Conservation (phyloP, 129 eudicot species). For the Flaveria bidentis region DNA sequence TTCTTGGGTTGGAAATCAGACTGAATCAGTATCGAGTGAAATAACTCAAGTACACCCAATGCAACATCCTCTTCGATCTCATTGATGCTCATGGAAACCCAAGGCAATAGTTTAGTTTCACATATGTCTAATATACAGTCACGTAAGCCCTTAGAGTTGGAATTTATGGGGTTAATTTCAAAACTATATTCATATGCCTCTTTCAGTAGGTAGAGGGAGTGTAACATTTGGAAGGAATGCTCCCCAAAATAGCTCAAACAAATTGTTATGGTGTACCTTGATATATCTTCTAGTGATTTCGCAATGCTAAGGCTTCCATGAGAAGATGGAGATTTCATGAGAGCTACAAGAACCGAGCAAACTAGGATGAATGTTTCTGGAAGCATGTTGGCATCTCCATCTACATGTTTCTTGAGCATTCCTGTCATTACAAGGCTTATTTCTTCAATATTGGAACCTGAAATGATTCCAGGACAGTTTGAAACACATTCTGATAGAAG, state of each 20-base stretch:
- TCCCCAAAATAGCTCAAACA: conserved; percentile 48
- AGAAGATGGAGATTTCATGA: conserved; percentile 78
- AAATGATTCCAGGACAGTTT: conserved; percentile 81
- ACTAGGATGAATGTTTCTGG: conserved; percentile 70
- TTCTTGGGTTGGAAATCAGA: conserved; percentile 45
- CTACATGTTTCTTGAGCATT: conserved; percentile 70
- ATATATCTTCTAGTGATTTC: conserved; percentile 56
- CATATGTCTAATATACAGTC: conserved; percentile 58
- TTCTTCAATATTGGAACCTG: conserved; percentile 63
- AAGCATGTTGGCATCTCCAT: conserved; percentile 76
- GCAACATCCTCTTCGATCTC: conserved; percentile 72
- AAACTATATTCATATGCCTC: conserved; percentile 68
- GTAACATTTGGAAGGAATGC: conserved; percentile 52
- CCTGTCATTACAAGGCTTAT: conserved; percentile 49
- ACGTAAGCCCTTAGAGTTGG: conserved; percentile 41
- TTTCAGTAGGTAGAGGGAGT: conserved; percentile 73
- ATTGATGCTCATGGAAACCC: conserved; percentile 54
- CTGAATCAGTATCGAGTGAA: conserved; percentile 62
- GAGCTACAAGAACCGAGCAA: conserved; percentile 73
- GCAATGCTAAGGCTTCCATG: conserved; percentile 46
- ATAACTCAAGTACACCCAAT: conserved; percentile 73
- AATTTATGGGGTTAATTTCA: conserved; percentile 35
- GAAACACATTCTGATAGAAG: conserved; percentile 62
- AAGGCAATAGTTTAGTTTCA: conserved; percentile 67
- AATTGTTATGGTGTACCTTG: conserved; percentile 48